A percentile compares a stretch with the other conserved stretches of the same genome.
Evolutionary conservation across 257 asterid genomes (phyloP).

Genomic region (Nicotiana tomentosiformis): DNA sequence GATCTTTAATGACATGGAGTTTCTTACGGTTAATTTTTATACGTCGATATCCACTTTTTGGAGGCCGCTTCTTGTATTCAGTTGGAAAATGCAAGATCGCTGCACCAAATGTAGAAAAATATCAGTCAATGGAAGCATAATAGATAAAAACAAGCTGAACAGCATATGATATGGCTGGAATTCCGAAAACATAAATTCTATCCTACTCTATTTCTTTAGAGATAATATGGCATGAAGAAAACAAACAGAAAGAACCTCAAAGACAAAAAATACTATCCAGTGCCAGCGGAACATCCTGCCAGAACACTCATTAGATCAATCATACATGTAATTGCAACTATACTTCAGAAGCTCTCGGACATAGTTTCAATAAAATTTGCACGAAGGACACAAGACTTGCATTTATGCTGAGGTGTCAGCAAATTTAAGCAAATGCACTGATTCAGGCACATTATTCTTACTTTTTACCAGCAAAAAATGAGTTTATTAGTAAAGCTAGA

Average conservation of each 20-base stretch:
- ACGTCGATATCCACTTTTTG: slow-evolving; percentile 77
- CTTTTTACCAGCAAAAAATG: neutral
- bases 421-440: neutral
- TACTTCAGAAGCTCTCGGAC: neutral
- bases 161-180: neutral
- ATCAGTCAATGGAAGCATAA: neutral
- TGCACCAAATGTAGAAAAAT: slow-evolving; percentile 35
- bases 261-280: neutral
- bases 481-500: neutral
- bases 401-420: neutral
- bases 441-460: neutral
- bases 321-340: neutral
- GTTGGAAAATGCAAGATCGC: slow-evolving; percentile 95
- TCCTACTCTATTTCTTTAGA: neutral
- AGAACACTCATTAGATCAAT: neutral
- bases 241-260: neutral
- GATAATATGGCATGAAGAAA: neutral
- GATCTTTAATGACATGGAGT: neutral
- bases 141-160: neutral
- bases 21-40: slow-evolving; percentile 81
- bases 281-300: neutral
- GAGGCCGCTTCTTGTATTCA: slow-evolving; percentile 70
- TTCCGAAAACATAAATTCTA: neutral
- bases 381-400: neutral
- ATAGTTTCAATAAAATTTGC: neutral